phyloP scores from a whole-genome alignment of 2,329 filamentous ascomycete genomes.

The Penicillium sp. region DNA sequence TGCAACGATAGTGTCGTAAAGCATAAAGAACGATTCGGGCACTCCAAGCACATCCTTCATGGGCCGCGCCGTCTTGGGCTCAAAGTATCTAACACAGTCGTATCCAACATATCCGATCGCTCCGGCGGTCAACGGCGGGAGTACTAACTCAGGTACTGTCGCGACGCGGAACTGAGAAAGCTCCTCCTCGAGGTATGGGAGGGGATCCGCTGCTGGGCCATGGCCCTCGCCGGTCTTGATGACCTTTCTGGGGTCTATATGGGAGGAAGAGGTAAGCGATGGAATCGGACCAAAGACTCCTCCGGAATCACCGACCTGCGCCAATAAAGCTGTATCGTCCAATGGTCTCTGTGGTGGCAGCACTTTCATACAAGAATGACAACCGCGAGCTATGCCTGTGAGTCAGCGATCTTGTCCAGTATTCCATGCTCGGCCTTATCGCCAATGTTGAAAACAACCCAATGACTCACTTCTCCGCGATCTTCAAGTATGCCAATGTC shows the following conservation, averaged over 20 bases:
- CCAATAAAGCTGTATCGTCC: constrained; percentile 95
- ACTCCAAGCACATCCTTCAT: constrained; percentile 86
- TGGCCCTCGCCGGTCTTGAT: constrained; percentile 85
- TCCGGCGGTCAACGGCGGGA: constrained; percentile 86
- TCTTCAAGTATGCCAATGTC: constrained; percentile 90
- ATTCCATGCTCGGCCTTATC: constrained; percentile 4
- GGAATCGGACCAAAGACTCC: neutral
- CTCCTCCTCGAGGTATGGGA: constrained; percentile 79
- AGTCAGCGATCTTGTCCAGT: constrained; percentile 15
- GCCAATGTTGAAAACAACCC: neutral
- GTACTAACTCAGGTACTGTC: constrained; percentile 73
- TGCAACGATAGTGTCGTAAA: constrained; percentile 90
- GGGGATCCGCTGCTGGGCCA: constrained; percentile 78
- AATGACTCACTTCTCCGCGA: constrained; percentile 66
- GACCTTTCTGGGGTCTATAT: constrained; percentile 66
- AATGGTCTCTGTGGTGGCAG: constrained; percentile 84
- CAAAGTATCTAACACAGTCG: constrained; percentile 96
- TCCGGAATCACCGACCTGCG: constrained; percentile 54
- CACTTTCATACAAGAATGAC: constrained; percentile 95
- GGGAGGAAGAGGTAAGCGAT: constrained; percentile 11
- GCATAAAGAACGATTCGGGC: constrained; percentile 94
- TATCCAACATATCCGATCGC: constrained; percentile 97
- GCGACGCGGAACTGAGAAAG: constrained; percentile 76
- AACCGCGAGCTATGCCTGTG: constrained; percentile 59
- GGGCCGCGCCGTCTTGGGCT: constrained; percentile 88